Percentiles rank a stretch among this genome's conserved stretches.
Evolutionary conservation across 768 basidiomycete genomes (phyloP).

Genomic region (Termitomyces sp.): DNA sequence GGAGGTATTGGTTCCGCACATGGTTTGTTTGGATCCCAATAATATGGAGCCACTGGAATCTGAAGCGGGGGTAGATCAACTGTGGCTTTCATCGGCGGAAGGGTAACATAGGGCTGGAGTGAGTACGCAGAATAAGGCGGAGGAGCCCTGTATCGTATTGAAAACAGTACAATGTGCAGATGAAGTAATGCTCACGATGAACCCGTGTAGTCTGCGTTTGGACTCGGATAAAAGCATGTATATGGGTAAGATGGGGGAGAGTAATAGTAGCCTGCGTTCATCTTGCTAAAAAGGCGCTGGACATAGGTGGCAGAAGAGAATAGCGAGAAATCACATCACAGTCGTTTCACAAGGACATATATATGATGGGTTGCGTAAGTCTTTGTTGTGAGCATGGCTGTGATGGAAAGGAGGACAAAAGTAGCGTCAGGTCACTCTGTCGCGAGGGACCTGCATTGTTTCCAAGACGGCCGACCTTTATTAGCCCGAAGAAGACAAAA

Average conservation of each 20-base stretch:
- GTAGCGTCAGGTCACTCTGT: background rate
- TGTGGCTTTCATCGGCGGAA: background rate
- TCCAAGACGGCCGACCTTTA: background rate
- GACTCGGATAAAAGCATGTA: background rate
- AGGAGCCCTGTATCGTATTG: background rate
- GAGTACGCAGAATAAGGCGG: background rate
- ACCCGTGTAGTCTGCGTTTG: background rate
- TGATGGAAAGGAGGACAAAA: conserved; percentile 9
- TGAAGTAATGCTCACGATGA: background rate
- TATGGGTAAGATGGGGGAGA: background rate
- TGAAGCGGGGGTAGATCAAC: background rate
- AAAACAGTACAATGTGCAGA: background rate
- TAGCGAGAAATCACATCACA: background rate
- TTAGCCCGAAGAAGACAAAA: background rate
- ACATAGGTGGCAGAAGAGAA: background rate
- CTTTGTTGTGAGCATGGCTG: conserved; percentile 6
- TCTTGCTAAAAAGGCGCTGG: background rate
- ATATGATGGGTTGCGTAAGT: background rate
- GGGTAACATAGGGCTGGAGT: background rate
- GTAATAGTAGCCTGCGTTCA: background rate
- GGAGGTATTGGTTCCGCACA: conserved; percentile 4
- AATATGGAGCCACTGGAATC: background rate
- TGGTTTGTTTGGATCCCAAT: background rate
- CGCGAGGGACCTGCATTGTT: background rate
- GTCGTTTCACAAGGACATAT: background rate